phyloP scores from a whole-genome alignment of 805 yeast genomes.

The Kuraishia cidri region DNA sequence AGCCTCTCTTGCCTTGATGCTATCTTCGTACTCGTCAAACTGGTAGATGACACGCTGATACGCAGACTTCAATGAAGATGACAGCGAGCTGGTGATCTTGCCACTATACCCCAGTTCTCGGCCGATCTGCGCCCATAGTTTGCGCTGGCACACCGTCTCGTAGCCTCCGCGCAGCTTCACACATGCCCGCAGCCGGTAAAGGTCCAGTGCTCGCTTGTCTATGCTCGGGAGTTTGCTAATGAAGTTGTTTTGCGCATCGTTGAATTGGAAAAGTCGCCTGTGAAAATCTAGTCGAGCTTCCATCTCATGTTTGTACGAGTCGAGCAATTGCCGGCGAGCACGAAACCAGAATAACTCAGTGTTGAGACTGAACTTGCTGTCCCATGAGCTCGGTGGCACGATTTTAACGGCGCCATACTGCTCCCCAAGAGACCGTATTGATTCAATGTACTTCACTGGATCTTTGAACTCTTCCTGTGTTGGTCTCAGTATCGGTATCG shows the following conservation, averaged over 20 bases:
- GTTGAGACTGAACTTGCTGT: slow-evolving; percentile 26
- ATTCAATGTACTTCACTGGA: slow-evolving; percentile 60
- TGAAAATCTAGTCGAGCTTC: slow-evolving; percentile 38
- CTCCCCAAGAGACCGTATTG: slow-evolving; percentile 39
- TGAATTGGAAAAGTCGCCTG: slow-evolving; percentile 32
- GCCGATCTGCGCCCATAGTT: slow-evolving; percentile 79
- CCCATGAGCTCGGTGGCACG: slow-evolving; percentile 45
- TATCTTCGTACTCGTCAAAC: slow-evolving; percentile 8
- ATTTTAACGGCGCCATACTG: slow-evolving; percentile 71
- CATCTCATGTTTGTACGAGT: slow-evolving; percentile 31
- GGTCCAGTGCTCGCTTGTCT: slow-evolving; percentile 57
- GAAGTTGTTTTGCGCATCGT: slow-evolving; percentile 17
- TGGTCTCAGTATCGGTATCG: slow-evolving; percentile 52
- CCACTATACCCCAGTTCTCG: slow-evolving; percentile 74
- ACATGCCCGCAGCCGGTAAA: slow-evolving; percentile 46
- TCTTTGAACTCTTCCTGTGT: slow-evolving; percentile 45
- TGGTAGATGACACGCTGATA: slow-evolving; percentile 35
- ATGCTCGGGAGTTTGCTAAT: slow-evolving; percentile 49
- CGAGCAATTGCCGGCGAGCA: slow-evolving; percentile 37
- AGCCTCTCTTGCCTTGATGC: slow-evolving; percentile 4
- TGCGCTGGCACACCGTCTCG: slow-evolving; percentile 48
- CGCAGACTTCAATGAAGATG: slow-evolving; percentile 55
- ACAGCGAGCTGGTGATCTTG: slow-evolving; percentile 59
- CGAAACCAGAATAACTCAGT: slow-evolving; percentile 43
- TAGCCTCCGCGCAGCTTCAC: slow-evolving; percentile 65